Conservation (phyloP, 495 filamentous ascomycete genomes). For the Tetracladium marchalianum region DNA sequence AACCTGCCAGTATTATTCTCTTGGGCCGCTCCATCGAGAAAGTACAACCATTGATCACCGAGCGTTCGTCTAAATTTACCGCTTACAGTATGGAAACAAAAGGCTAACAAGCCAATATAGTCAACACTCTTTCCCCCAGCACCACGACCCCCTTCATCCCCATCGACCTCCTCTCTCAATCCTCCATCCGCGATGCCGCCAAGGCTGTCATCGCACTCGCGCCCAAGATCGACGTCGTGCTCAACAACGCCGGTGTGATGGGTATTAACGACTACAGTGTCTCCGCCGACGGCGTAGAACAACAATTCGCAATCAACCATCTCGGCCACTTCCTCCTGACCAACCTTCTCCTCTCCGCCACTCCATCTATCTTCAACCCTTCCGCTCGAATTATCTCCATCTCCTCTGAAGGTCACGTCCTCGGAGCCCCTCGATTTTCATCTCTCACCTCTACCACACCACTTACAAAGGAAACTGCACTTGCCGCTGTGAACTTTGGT, state of each 20-base stretch:
- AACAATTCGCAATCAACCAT: slow-evolving; percentile 50
- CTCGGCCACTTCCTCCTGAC: slow-evolving; percentile 51
- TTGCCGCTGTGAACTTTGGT: slow-evolving; percentile 24
- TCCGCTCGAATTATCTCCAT: slow-evolving; percentile 34
- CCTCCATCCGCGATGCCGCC: slow-evolving; percentile 41
- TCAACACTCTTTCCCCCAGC: slow-evolving; percentile 7
- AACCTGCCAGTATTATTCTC: slow-evolving; percentile 32
- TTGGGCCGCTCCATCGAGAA: slow-evolving; percentile 29
- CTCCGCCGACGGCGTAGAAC: slow-evolving; percentile 36
- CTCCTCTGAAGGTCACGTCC: slow-evolving; percentile 22
- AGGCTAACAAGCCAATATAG: neutral
- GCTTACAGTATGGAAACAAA: neutral
- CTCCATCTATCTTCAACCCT: slow-evolving; percentile 26
- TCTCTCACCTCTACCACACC: slow-evolving; percentile 6
- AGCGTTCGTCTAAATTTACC: neutral
- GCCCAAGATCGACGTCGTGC: slow-evolving; percentile 42
- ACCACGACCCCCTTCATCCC: slow-evolving; percentile 26
- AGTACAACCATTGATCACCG: slow-evolving; percentile 27
- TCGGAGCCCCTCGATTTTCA: slow-evolving; percentile 28
- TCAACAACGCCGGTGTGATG: slow-evolving; percentile 67
- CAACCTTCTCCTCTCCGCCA: slow-evolving; percentile 21
- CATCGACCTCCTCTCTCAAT: slow-evolving; percentile 34
- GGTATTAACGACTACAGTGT: slow-evolving; percentile 27
- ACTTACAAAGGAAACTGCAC: slow-evolving; percentile 28
- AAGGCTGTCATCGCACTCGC: slow-evolving; percentile 13